A percentile compares a stretch with the other conserved stretches of the same genome.
phyloP scores from a whole-genome alignment of 768 basidiomycete genomes.

The Strobilomyces dryophilus region DNA sequence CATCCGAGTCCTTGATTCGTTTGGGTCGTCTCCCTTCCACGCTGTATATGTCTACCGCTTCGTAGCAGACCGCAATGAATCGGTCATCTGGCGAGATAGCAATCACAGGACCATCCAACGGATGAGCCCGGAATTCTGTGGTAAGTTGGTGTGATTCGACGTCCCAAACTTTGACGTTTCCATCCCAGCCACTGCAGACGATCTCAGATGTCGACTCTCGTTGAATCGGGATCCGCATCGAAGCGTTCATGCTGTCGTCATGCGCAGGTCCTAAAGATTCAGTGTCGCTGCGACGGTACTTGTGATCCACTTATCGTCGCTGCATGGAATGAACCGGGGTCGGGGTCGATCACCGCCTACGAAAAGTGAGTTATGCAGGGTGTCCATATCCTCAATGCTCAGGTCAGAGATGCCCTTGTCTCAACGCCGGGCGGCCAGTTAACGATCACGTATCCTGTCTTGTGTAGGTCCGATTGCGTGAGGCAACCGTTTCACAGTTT shows the following conservation, averaged over 20 bases:
- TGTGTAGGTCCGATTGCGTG: neutral
- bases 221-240: no score
- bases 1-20: no score
- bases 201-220: no score
- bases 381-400: conserved; percentile 2
- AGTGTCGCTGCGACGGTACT: no score
- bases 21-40: neutral
- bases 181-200: neutral
- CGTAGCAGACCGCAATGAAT: neutral
- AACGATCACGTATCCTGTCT: neutral
- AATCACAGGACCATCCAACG: neutral
- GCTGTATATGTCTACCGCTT: neutral
- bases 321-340: neutral
- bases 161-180: neutral
- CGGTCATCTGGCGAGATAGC: neutral
- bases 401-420: neutral
- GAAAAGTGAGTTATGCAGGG: conserved; percentile 7
- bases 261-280: neutral
- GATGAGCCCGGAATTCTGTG: neutral
- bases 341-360: neutral
- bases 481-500: neutral
- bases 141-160: neutral
- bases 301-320: neutral
- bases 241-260: no score
- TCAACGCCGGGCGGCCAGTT: conserved; percentile 5